Percentiles rank a stretch among this genome's conserved stretches.
These are phyloP conservation scores for Mayamaea pseudoterrestris DNA, from an alignment of 108 stramenopile species.

Conservation along the genomic window DNA sequence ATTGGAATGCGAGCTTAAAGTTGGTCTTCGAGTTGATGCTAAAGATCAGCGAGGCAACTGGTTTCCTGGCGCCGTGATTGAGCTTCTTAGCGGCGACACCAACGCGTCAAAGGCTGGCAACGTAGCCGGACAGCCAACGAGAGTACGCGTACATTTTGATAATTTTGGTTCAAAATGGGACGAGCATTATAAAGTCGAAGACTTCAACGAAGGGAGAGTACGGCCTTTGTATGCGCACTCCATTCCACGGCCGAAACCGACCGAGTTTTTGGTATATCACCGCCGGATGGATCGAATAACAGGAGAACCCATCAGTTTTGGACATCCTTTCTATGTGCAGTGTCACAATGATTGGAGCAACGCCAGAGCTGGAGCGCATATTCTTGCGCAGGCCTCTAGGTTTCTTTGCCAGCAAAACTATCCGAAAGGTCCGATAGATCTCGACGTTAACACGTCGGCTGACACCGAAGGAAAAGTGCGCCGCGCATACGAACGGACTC, in stretches of 20 bases:
- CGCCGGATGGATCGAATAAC: conserved; percentile 30
- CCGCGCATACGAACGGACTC: conserved; percentile 36
- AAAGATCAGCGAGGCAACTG: conserved; percentile 79
- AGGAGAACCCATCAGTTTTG: conserved; percentile 39
- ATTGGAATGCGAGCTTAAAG: conserved; percentile 43
- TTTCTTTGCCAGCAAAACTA: conserved; percentile 25
- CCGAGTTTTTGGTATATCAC: conserved; percentile 69
- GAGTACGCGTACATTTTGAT: conserved; percentile 86
- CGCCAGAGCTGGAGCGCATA: conserved; percentile 80
- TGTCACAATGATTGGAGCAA: conserved; percentile 83
- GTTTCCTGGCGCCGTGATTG: conserved; percentile 83
- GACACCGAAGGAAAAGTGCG: conserved; percentile 19
- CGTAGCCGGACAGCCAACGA: conserved; percentile 2
- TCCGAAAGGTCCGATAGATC: conserved; percentile 10
- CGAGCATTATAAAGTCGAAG: conserved; percentile 66
- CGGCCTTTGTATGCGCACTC: conserved; percentile 71
- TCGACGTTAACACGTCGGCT: conserved; percentile 14
- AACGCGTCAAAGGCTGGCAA: conserved; percentile 12
- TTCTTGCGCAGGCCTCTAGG: conserved; percentile 73
- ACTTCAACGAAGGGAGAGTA: conserved; percentile 62
- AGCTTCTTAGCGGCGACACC: conserved; percentile 35
- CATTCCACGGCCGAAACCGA: conserved; percentile 53
- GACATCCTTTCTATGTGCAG: conserved; percentile 60
- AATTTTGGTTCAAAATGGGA: conserved; percentile 88
- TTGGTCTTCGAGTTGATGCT: conserved; percentile 89